Percentiles rank a stretch among this genome's conserved stretches.
Conservation (phyloP, 2,329 filamentous ascomycete genomes). For the Tolypocladium pustulatum region DNA sequence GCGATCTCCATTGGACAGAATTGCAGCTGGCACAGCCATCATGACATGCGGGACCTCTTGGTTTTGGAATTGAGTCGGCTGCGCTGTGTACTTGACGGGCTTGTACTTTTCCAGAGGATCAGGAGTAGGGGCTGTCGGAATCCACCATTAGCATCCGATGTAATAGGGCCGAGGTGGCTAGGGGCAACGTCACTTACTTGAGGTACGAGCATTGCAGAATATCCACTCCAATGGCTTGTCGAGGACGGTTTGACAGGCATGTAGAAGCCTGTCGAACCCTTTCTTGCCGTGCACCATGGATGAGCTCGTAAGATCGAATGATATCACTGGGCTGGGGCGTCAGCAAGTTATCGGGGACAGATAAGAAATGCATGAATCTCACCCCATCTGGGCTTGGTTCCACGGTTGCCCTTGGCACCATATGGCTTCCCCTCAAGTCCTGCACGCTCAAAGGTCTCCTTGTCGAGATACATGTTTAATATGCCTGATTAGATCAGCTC, state of each 20-base stretch:
- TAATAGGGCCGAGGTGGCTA: too few species aligned
- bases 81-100: constrained; percentile 30
- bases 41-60: constrained; percentile 12
- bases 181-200: constrained; percentile 12
- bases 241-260: constrained; percentile 71
- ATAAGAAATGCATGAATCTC: constrained; percentile 15
- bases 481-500: constrained; percentile 36
- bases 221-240: constrained; percentile 62
- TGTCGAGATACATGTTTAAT: constrained; percentile 68
- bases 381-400: constrained; percentile 65
- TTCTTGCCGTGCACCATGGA: constrained; percentile 79
- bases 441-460: constrained; percentile 70
- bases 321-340: constrained; percentile 47
- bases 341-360: background rate
- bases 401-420: constrained; percentile 45
- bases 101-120: constrained; percentile 37
- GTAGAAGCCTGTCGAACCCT: constrained; percentile 66
- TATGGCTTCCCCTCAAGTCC: constrained; percentile 67
- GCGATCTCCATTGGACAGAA: constrained; percentile 24
- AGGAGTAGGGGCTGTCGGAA: constrained; percentile 28
- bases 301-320: constrained; percentile 61
- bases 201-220: constrained; percentile 50
- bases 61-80: constrained; percentile 8
- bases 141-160: background rate
- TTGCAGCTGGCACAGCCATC: constrained; percentile 12